These are phyloP conservation scores for Camelina laxa DNA, from an alignment of 345 rosid genomes.

Conservation along the genomic window DNA sequence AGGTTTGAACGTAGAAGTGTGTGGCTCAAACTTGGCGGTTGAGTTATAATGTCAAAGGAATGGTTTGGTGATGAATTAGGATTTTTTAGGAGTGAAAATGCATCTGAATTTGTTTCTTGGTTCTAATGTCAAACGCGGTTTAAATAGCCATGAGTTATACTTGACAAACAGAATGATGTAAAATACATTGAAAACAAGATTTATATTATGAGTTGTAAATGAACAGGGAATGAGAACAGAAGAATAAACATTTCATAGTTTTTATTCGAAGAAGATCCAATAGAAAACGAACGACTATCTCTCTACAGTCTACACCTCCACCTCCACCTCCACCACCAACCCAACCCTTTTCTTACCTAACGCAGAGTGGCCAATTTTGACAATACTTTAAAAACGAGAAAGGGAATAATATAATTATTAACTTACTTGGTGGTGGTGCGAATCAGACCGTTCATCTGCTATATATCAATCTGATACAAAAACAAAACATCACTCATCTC, in stretches of 20 bases:
- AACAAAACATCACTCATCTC: slow-evolving; percentile 15
- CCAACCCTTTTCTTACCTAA: slow-evolving; percentile 37
- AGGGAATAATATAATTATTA: neutral
- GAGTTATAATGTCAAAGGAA: neutral
- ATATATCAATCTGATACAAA: slow-evolving; percentile 18
- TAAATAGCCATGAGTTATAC: neutral
- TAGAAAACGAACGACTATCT: neutral
- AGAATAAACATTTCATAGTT: too few relatives aligned
- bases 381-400: neutral
- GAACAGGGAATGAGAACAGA: too few relatives aligned
- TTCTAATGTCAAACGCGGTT: neutral
- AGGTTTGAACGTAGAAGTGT: neutral
- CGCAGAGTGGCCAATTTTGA: slow-evolving; percentile 44
- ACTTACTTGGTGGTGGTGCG: slow-evolving; percentile 21
- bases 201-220: too few relatives aligned
- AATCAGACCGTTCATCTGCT: slow-evolving; percentile 41
- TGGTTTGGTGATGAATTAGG: slow-evolving; percentile 19
- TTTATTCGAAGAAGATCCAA: neutral
- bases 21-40: slow-evolving; percentile 9
- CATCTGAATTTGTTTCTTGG: too few relatives aligned
- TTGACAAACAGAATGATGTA: too few relatives aligned
- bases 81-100: neutral
- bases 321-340: neutral
- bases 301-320: neutral
- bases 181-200: too few relatives aligned